phyloP scores from a whole-genome alignment of 345 rosid species.

The Triadica sebifera region DNA sequence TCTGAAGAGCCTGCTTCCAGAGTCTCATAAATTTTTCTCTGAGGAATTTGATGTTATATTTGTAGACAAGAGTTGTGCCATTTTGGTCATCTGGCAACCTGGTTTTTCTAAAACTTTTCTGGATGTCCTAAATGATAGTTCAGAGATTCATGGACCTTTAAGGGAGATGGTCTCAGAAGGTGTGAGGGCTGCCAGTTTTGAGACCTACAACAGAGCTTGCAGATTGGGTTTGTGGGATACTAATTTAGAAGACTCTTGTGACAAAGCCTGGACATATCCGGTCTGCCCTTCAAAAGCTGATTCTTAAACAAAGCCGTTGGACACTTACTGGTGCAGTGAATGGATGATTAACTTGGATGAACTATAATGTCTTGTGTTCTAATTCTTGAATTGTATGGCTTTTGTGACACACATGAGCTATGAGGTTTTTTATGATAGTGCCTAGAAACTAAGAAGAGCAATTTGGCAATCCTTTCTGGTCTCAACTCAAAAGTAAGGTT shows the following conservation, averaged over 20 bases:
- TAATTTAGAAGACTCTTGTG: constrained; percentile 57
- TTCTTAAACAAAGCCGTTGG: constrained; percentile 34
- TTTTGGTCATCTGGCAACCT: constrained; percentile 61
- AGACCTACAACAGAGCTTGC: constrained; percentile 61
- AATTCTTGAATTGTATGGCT: not conserved
- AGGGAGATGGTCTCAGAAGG: constrained; percentile 74
- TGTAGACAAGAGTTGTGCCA: constrained; percentile 67
- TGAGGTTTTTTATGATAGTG: not conserved
- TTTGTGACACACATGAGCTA: not conserved
- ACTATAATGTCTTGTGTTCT: constrained; percentile 40
- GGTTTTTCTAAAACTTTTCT: constrained; percentile 48
- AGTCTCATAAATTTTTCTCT: constrained; percentile 44
- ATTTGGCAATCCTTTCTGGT: not conserved
- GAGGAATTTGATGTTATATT: constrained; percentile 55
- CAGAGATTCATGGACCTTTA: constrained; percentile 42
- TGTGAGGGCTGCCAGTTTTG: constrained; percentile 53
- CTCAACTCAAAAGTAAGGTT: not conserved
- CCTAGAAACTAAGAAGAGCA: not conserved
- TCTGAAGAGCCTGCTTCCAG: constrained; percentile 61
- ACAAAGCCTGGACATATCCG: constrained; percentile 41
- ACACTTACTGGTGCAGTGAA: constrained; percentile 49
- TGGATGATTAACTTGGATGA: constrained; percentile 64
- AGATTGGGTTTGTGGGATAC: constrained; percentile 61
- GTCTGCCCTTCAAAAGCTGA: constrained; percentile 27
- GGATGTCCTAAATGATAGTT: constrained; percentile 35